Base-by-base conservation (phyloP, 176 grass and related monocot species). In the Canna indica region DNA sequence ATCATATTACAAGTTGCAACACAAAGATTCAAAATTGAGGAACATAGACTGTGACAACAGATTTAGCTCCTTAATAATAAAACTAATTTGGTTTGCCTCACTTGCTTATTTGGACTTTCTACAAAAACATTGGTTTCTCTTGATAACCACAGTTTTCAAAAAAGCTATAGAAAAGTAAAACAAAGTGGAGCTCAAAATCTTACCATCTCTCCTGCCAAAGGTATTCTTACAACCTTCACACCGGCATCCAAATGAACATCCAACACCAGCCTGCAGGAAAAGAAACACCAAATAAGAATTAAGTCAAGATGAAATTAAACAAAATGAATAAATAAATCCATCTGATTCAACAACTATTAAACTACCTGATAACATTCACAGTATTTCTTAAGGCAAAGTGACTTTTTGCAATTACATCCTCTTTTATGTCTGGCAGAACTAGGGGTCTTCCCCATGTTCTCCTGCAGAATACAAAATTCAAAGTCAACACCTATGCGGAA, bases 371-470 rank as follows among this genome's bases (percentile, higher is more conserved):
- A 81, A 26, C 78, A 81, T 74, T 81, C 78, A 34, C 78, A 81
- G 53, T 81, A 81, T 75, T 75, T 81, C 52, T 81, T 81, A n/a
- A 81, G 71, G 36, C 78, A 81, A 33, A 73, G 70, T 68, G 78
- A 81, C 34, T 81, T 81, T 67, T 81, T 81, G 59, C 78, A 81
- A 68, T 81, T 81, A 45, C 78, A 81, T 44, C 78, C 78, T 75
- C 71, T 81, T 67, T 81, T 81, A 31, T 81, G 78, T 59, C 78
- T 73, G 5, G 78, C 72, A 58, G 78, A 81, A 54, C 28, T 36
- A 33, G 78, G 78, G 44, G 78, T 81, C 11, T 28, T 47, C 20
- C 64, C 61, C 28, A 54, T 35, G 68, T 31, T 81, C 34, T 81
- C 78, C 78, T 81, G 50, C 42, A 75, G 22, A 59, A 58, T 13